Evolutionary conservation across 306 rosid genomes (phyloP).

Genomic region (Ammopiptanthus mongolicus): DNA sequence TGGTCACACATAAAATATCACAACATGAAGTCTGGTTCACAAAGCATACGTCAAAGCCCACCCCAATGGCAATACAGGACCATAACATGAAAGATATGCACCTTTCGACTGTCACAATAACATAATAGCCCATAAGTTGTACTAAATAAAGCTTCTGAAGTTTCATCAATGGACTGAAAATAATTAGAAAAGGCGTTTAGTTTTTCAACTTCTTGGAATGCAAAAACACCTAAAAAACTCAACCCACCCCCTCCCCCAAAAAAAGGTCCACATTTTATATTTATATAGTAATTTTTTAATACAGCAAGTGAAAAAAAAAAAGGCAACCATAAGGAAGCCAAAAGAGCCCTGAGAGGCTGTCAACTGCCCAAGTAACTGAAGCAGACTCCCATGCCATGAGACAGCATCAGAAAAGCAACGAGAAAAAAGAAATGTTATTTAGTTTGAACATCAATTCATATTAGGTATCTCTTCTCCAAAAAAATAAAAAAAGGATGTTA

Average conservation of each 20-base stretch:
- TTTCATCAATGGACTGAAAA: neutral
- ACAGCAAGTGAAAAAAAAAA: neutral
- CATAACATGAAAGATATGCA: neutral
- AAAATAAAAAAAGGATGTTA: neutral
- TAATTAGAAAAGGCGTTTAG: neutral
- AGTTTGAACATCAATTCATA: neutral
- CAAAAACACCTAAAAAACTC: neutral
- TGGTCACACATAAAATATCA: neutral
- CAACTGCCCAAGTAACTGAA: neutral
- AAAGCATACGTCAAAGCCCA: constrained; percentile 1
- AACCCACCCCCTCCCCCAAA: neutral
- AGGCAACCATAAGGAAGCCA: neutral
- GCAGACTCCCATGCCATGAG: neutral
- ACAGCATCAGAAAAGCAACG: neutral
- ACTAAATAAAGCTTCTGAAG: neutral
- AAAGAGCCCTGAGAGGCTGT: neutral
- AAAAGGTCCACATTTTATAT: neutral
- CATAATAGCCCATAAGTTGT: neutral
- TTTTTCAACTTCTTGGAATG: neutral
- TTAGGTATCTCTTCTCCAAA: constrained; percentile 10
- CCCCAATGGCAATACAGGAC: neutral
- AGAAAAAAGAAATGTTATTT: neutral
- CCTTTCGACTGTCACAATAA: neutral
- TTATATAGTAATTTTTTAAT: neutral
- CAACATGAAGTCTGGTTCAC: neutral